A percentile compares a stretch with the other conserved stretches of the same genome.
Evolutionary conservation across 257 asterid species (phyloP).

Genomic region (Gentiana macrophylla): DNA sequence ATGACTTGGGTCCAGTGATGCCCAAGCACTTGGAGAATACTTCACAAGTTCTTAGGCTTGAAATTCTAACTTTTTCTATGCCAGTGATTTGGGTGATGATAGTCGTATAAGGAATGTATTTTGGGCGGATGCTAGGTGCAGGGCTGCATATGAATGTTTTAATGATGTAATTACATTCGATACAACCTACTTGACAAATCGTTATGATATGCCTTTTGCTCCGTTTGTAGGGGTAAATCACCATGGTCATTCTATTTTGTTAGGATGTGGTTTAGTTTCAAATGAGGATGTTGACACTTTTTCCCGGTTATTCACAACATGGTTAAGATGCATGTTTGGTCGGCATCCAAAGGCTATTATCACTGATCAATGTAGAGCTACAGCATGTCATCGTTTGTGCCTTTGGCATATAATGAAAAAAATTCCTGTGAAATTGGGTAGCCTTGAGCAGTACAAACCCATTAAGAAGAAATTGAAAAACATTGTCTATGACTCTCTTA

Average conservation of each 20-base stretch:
- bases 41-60: constrained; percentile 54
- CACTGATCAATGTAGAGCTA: constrained; percentile 42
- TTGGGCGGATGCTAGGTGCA: constrained; percentile 60
- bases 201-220: constrained; percentile 47
- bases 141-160: constrained; percentile 39
- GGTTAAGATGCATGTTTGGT: constrained; percentile 45
- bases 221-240: constrained; percentile 54
- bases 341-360: constrained; percentile 39
- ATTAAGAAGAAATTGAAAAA: no score
- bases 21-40: constrained; percentile 40
- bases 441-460: no score
- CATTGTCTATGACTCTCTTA: no score
- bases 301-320: constrained; percentile 44
- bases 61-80: constrained; percentile 43
- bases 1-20: constrained; percentile 48
- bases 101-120: constrained; percentile 39
- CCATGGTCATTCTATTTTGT: constrained; percentile 46
- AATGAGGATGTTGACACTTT: constrained; percentile 42
- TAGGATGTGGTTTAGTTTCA: constrained; percentile 65
- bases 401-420: no score
- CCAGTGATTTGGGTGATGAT: constrained; percentile 46
- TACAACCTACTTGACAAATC: constrained; percentile 42
- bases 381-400: no score
- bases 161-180: constrained; percentile 42
- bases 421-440: no score